phyloP scores from a whole-genome alignment of 2,329 filamentous ascomycete species.

The Westerdykella aurantiaca region DNA sequence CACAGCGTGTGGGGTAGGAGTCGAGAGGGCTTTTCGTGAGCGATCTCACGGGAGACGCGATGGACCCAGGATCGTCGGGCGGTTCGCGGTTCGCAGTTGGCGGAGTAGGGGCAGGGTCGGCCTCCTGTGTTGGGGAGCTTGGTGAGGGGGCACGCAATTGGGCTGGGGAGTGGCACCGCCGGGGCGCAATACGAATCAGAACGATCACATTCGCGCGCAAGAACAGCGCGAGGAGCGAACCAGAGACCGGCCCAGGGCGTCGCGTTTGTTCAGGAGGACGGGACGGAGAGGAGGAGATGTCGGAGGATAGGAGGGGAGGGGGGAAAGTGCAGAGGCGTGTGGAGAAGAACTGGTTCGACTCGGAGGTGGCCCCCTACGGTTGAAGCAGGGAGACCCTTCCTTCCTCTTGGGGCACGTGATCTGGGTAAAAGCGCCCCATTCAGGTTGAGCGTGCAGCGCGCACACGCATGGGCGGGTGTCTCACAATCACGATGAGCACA shows the following conservation, averaged over 20 bases:
- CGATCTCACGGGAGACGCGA: conserved; percentile 8
- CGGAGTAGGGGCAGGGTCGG: conserved; percentile 27
- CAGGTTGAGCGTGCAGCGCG: too few relatives aligned
- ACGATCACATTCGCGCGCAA: conserved; percentile 30
- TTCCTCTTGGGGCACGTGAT: too few relatives aligned
- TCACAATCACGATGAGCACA: too few relatives aligned
- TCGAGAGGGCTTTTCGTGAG: conserved; percentile 9
- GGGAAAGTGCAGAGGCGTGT: not conserved
- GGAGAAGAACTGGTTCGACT: conserved; percentile 7
- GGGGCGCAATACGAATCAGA: conserved; percentile 26
- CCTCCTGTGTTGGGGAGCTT: conserved; percentile 7
- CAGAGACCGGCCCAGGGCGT: conserved; percentile 6
- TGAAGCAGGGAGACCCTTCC: too few relatives aligned
- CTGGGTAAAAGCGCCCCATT: too few relatives aligned
- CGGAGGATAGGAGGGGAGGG: not conserved
- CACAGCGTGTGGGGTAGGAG: conserved; percentile 8
- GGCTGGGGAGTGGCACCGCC: conserved; percentile 28
- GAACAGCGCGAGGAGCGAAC: conserved; percentile 13
- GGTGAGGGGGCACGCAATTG: conserved; percentile 29
- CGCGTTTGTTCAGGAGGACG: conserved; percentile 13
- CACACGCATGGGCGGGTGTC: too few relatives aligned
- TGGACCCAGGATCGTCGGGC: conserved; percentile 14
- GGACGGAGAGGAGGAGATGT: conserved; percentile 14
- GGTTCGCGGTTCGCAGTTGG: conserved; percentile 12
- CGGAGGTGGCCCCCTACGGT: not conserved